Evolutionary conservation across 1,284 basidiomycete species (phyloP).

Genomic region (Kalmanozyma brasiliensis): DNA sequence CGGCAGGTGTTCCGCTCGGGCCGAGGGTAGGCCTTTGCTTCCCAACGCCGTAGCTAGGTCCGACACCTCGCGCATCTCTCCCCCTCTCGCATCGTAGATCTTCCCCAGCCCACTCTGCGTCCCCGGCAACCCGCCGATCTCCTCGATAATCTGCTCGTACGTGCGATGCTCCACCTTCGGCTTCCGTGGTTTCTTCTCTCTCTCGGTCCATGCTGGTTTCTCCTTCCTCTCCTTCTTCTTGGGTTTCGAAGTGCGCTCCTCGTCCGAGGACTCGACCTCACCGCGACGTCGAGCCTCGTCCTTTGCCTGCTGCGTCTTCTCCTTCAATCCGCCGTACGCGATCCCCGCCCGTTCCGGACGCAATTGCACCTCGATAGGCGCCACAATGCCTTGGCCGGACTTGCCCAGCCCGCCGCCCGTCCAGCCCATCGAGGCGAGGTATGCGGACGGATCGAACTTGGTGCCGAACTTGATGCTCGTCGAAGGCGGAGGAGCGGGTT

Average conservation of each 20-base stretch:
- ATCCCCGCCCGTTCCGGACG: slow-evolving; percentile 65
- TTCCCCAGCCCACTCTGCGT: slow-evolving; percentile 39
- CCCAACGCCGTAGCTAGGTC: slow-evolving; percentile 56
- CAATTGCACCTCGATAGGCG: slow-evolving; percentile 65
- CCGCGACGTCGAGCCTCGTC: slow-evolving; percentile 55
- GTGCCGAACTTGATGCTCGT: slow-evolving; percentile 51
- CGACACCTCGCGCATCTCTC: slow-evolving; percentile 45
- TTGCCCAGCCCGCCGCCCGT: slow-evolving; percentile 65
- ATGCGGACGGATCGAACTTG: slow-evolving; percentile 62
- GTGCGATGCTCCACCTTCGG: slow-evolving; percentile 63
- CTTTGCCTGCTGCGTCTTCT: slow-evolving; percentile 61
- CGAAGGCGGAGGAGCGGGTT: slow-evolving; percentile 1
- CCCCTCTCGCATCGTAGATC: slow-evolving; percentile 60
- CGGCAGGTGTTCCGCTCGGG: slow-evolving; percentile 72
- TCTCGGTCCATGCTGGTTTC: slow-evolving; percentile 50
- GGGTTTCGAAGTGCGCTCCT: slow-evolving; percentile 15
- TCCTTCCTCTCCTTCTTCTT: slow-evolving; percentile 11
- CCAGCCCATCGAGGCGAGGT: slow-evolving; percentile 66
- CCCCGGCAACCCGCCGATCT: slow-evolving; percentile 36
- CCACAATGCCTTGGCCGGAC: slow-evolving; percentile 62
- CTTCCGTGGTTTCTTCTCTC: slow-evolving; percentile 51
- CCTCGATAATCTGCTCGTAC: slow-evolving; percentile 65
- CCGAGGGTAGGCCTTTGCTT: slow-evolving; percentile 19
- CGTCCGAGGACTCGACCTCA: slow-evolving; percentile 38
- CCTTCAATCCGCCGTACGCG: slow-evolving; percentile 64